These are phyloP conservation scores for Sclerotinia spermophila DNA, from an alignment of 2,329 filamentous ascomycete genomes.

Conservation along the genomic window DNA sequence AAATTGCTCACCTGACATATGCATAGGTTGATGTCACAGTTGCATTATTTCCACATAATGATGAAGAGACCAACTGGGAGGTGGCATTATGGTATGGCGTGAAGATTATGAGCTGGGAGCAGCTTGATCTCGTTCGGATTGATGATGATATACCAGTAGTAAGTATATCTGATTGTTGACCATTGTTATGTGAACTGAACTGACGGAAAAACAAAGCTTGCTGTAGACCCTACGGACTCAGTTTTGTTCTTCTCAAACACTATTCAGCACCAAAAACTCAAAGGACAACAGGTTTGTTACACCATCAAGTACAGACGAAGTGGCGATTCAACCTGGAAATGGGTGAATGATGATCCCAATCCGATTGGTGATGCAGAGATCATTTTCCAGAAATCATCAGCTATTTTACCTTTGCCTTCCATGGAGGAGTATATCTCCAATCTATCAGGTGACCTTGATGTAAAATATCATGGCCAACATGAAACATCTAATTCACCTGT, in stretches of 20 bases:
- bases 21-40: slow-evolving; percentile 8
- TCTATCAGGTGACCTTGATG: not conserved
- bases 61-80: not conserved
- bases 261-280: not conserved
- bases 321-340: not conserved
- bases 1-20: not conserved
- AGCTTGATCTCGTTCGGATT: not conserved
- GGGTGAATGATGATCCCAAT: slow-evolving; percentile 5
- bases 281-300: not conserved
- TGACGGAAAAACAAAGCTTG: not conserved
- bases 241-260: slow-evolving; percentile 1
- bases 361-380: slow-evolving; percentile 1
- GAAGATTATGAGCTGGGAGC: not conserved
- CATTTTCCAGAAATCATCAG: not conserved
- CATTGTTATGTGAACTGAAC: not conserved
- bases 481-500: not conserved
- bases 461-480: not conserved
- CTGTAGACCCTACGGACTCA: not conserved
- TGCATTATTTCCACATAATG: not conserved
- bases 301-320: not conserved
- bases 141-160: not conserved
- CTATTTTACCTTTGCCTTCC: not conserved
- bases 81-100: slow-evolving; percentile 10
- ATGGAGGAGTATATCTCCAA: not conserved
- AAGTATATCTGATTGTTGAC: not conserved